Conservation (phyloP, 768 basidiomycete species). For the Suillus subaureus region DNA sequence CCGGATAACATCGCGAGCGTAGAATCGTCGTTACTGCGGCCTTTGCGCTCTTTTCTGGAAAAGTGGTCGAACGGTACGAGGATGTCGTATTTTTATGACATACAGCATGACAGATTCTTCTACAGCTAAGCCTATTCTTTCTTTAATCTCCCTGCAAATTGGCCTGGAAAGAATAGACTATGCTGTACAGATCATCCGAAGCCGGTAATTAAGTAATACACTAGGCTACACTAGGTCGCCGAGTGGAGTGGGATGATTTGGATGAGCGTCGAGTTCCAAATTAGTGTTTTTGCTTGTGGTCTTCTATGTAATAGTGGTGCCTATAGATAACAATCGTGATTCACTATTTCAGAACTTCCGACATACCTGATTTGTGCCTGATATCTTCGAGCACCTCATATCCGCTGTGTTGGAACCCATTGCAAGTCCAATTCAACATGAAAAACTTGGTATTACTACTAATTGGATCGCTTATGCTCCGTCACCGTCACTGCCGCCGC, state of each 20-base stretch:
- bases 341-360: neutral
- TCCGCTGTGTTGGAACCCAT: neutral
- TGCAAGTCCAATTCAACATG: neutral
- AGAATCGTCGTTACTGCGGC: constrained; percentile 46
- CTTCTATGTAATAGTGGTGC: neutral
- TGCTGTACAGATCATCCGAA: constrained; percentile 32
- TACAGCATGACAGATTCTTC: neutral
- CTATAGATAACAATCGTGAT: neutral
- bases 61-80: constrained; percentile 37
- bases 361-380: neutral
- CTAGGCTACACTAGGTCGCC: neutral
- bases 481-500: too few relatives aligned
- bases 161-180: constrained; percentile 51
- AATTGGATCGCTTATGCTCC: neutral
- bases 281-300: neutral
- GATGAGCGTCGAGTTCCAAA: neutral
- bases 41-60: constrained; percentile 42
- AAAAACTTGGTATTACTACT: neutral
- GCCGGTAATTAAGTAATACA: neutral
- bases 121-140: constrained; percentile 21
- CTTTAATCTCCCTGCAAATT: constrained; percentile 49
- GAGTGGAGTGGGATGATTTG: neutral
- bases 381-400: neutral
- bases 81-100: neutral
- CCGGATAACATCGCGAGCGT: constrained; percentile 44